Base-by-base conservation (phyloP, 805 yeast genomes). In the Cyberlindnera mrakii region DNA sequence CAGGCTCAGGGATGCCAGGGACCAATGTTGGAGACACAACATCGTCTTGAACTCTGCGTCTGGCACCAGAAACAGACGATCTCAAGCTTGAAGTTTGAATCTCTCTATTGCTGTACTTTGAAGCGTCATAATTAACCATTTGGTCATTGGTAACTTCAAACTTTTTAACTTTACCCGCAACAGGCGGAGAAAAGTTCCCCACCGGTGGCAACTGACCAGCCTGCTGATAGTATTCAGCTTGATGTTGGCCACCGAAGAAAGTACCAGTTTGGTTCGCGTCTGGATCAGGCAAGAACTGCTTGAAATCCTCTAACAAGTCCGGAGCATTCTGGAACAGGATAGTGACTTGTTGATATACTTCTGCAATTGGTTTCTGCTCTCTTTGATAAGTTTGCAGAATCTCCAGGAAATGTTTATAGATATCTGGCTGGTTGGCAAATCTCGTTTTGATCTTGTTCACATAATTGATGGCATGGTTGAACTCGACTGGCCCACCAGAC, bases 391-490 rank as follows among this genome's bases (percentile, higher is more conserved):
- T 91, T 63, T 93, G 99, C 54, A 93, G 70, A 45, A 91, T 93
- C 62, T 93, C 99, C 64, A 95, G 70, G 54, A 93, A 93, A 54
- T 82, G 89, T 66, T 93, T 93, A 70, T 93, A 93, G 45, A 90
- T 88, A 57, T 91, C 97, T 1, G 99, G 99, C 63, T 90, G 96
- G 57, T 81, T 77, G 17, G 95, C 85, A 63, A 89, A 93, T 49
- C 98, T 77, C 43, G 89, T 90, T 63, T 95, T 95, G 60, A 93
- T 93, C 66, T 90, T 89, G 69, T 93, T 93, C 47, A 93, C 99
- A 58, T 93, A 93, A 53, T 83, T 84, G 50, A 93, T 93, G 16
- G 99, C 99, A 62, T 93, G 97, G 62, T 91, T 90, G 70, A 93
- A 91, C 66, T 93, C 98, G 15, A 89, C 91, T 38, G 95, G 96